Evolutionary conservation across 345 rosid genomes (phyloP), one percentile per base, ranked within the genome.

Genomic region (Bruguiera parviflora): DNA sequence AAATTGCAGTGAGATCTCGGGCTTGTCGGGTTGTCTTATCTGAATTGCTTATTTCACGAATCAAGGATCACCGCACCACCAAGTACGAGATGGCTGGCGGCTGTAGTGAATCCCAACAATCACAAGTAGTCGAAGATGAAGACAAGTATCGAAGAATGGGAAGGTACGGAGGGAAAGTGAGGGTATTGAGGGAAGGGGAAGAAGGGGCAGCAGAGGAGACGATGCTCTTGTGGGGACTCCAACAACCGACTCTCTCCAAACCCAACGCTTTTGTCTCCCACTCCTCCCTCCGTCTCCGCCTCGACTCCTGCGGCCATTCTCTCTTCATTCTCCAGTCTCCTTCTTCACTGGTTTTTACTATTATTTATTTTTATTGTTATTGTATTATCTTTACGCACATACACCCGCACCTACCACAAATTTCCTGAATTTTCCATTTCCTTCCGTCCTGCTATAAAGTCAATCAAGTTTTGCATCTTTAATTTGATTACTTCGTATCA

Each of bases 161-260:
- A 27, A 75, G 84, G 20, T 93, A 89, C 73, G 85, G 82, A 35
- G 94, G 85, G 77, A 77, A 78, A 60, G 96, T 87, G 66, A 79
- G 80, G 71, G 28, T 84, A 57, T 61, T 83, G 67, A 71, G 22
- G 25, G 69, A 71, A 58, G 73, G 27, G 6, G 72, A 71, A 24
- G 92, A 87, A 70, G 80, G 86, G 8, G 95, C 94, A 28, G 84
- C 96, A 56, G 94, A 81, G 75, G 97, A 93, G 82, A 91, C 85
- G 58, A 88, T 93, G 97, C 71, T 93, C 6, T 61, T 93, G 21
- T 93, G 97, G 98, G 97, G 92, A 64, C 80, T 94, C 35, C 97
- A 89, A 70, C 96, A 88, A 67, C 97, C 98, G 22, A 88, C 94
- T 24, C 74, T 80, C 58, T 87, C 91, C 56, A 71, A 75, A 53